These are phyloP conservation scores for Fraxinus nigra DNA, from an alignment of 305 asterid species.

Conservation along the genomic window DNA sequence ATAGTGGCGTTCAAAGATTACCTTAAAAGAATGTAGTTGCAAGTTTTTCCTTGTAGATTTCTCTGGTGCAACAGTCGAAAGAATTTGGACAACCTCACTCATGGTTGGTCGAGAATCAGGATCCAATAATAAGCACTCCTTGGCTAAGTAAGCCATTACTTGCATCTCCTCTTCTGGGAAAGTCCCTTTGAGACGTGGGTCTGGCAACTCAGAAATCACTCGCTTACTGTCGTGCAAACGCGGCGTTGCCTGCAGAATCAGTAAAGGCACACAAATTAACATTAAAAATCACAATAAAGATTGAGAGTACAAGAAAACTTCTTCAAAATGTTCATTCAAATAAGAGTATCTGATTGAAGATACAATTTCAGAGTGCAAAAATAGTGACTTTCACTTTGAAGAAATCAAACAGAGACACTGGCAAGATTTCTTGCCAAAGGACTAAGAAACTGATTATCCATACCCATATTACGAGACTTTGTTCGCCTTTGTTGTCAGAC, in stretches of 20 bases:
- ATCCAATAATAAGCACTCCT: constrained; percentile 86
- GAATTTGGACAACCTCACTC: constrained; percentile 91
- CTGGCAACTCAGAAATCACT: constrained; percentile 78
- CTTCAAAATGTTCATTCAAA: neutral
- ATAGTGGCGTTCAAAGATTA: constrained; percentile 15
- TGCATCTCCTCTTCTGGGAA: constrained; percentile 88
- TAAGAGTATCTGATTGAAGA: neutral
- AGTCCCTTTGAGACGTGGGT: constrained; percentile 59
- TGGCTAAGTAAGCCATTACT: constrained; percentile 92
- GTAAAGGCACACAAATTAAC: too few species aligned
- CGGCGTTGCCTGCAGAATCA: constrained; percentile 63
- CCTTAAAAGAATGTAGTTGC: constrained; percentile 58
- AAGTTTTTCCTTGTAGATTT: constrained; percentile 66
- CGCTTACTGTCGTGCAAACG: constrained; percentile 69
- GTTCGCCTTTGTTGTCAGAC: constrained; percentile 51
- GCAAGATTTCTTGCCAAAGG: constrained; percentile 3
- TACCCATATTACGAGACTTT: constrained; percentile 98
- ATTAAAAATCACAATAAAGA: neutral
- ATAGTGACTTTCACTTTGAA: neutral
- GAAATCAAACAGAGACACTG: neutral
- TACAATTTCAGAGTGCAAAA: neutral
- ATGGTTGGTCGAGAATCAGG: constrained; percentile 94
- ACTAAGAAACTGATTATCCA: constrained; percentile 10
- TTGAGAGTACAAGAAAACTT: neutral
- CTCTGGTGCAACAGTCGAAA: constrained; percentile 78